Conservation (phyloP, 441 rosid genomes). For the Flueggea neowawraea region DNA sequence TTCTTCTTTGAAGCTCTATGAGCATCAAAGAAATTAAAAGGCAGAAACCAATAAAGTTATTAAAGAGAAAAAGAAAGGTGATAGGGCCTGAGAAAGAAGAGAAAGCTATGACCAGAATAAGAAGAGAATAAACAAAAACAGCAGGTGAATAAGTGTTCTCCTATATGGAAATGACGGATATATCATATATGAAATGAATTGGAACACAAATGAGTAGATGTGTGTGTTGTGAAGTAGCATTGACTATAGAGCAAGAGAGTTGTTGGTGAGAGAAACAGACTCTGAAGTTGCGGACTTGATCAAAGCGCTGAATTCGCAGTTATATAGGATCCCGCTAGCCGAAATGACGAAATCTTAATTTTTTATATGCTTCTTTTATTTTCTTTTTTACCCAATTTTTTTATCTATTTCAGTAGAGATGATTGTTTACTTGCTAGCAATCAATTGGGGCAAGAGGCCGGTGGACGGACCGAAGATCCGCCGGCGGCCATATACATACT, state of each 20-base stretch:
- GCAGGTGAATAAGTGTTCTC: too few relatives aligned
- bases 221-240: too few relatives aligned
- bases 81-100: constrained; percentile 26
- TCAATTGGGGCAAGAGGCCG: too few relatives aligned
- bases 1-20: too few relatives aligned
- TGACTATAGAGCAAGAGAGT: background rate
- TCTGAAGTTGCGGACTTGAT: constrained; percentile 25
- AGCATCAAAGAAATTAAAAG: constrained; percentile 26
- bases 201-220: too few relatives aligned
- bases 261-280: constrained; percentile 12
- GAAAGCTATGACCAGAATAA: constrained; percentile 8
- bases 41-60: constrained; percentile 3
- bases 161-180: too few relatives aligned
- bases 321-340: constrained; percentile 70
- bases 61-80: constrained; percentile 3
- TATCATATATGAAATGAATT: too few relatives aligned
- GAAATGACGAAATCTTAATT: constrained; percentile 31
- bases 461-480: background rate
- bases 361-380: constrained; percentile 5
- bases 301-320: constrained; percentile 44
- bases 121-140: background rate
- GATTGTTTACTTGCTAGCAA: too few relatives aligned
- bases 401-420: background rate
- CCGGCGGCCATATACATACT: too few relatives aligned
- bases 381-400: constrained; percentile 1